These are phyloP conservation scores for Syzygium malaccense DNA, from an alignment of 441 rosid genomes.

Conservation along the genomic window DNA sequence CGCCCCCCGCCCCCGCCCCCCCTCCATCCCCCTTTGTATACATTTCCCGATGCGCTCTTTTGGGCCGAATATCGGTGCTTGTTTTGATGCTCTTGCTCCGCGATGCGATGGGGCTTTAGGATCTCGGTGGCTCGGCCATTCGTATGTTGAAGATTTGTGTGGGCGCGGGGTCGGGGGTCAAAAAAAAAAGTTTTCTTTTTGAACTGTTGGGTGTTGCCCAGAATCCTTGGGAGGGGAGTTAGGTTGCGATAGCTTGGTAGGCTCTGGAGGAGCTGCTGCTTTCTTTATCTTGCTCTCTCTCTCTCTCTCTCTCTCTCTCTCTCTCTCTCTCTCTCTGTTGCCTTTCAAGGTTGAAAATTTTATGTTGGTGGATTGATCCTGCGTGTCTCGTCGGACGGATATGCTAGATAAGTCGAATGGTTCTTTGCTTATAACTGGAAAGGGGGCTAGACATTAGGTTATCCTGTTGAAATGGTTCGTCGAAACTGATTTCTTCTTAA, in stretches of 20 bases:
- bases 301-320: background rate
- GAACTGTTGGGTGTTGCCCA: background rate
- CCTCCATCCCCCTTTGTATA: background rate
- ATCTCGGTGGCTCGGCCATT: background rate
- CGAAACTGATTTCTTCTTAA: background rate
- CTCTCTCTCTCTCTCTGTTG: background rate
- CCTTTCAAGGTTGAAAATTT: background rate
- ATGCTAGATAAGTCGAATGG: background rate
- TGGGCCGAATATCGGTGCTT: background rate
- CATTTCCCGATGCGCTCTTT: background rate
- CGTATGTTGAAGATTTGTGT: background rate
- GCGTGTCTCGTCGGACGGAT: rapidly evolving
- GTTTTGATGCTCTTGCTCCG: background rate
- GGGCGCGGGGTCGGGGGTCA: background rate
- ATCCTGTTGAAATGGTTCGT: background rate
- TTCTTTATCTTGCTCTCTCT: background rate
- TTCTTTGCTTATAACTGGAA: background rate
- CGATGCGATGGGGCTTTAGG: background rate
- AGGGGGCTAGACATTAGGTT: background rate
- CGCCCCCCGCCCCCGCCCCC: background rate
- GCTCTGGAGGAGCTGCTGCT: background rate
- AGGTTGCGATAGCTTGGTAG: rapidly evolving
- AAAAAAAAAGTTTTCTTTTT: background rate
- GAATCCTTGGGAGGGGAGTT: background rate
- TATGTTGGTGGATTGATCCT: background rate